Conservation (phyloP, 75 land plant genomes). For the Picea glauca region DNA sequence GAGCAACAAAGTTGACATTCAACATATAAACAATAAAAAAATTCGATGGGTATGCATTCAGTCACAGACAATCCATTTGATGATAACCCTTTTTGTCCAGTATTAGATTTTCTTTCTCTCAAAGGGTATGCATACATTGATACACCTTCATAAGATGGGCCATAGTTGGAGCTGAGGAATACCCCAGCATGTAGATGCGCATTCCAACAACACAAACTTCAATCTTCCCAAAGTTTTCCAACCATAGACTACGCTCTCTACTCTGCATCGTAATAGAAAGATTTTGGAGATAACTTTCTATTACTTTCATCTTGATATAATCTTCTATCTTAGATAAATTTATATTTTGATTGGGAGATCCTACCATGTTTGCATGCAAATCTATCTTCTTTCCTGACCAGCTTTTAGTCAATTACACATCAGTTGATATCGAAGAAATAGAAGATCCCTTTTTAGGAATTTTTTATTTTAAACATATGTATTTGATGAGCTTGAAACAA, state of each 20-base stretch:
- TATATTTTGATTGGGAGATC: slow-evolving; percentile 1
- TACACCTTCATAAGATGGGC: slow-evolving; percentile 79
- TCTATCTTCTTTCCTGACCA: slow-evolving; percentile 23
- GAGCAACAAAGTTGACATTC: slow-evolving; percentile 25
- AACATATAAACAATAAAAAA: slow-evolving; percentile 61
- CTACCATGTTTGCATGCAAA: slow-evolving; percentile 9
- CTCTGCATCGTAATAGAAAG: slow-evolving; percentile 55
- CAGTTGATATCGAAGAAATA: slow-evolving; percentile 11
- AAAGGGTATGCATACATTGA: slow-evolving; percentile 78
- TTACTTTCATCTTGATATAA: slow-evolving; percentile 54
- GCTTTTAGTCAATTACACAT: slow-evolving; percentile 17
- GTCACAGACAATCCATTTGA: slow-evolving; percentile 11
- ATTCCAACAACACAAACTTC: slow-evolving; percentile 70
- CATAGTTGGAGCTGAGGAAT: slow-evolving; percentile 54
- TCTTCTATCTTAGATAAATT: slow-evolving; percentile 30
- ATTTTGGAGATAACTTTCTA: slow-evolving; percentile 49
- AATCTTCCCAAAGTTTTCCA: slow-evolving; percentile 59
- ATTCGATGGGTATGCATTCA: slow-evolving; percentile 57
- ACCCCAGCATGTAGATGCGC: slow-evolving; percentile 51
- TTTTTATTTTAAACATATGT: slow-evolving; percentile 17
- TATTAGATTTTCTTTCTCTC: slow-evolving; percentile 39
- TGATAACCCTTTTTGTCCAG: background rate
- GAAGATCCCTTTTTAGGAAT: background rate
- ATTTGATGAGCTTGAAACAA: slow-evolving; percentile 26
- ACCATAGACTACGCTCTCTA: slow-evolving; percentile 42